Percentiles rank a stretch among this genome's conserved stretches.
phyloP scores from a whole-genome alignment of 2,329 filamentous ascomycete genomes.

The Fusarium miscanthi region DNA sequence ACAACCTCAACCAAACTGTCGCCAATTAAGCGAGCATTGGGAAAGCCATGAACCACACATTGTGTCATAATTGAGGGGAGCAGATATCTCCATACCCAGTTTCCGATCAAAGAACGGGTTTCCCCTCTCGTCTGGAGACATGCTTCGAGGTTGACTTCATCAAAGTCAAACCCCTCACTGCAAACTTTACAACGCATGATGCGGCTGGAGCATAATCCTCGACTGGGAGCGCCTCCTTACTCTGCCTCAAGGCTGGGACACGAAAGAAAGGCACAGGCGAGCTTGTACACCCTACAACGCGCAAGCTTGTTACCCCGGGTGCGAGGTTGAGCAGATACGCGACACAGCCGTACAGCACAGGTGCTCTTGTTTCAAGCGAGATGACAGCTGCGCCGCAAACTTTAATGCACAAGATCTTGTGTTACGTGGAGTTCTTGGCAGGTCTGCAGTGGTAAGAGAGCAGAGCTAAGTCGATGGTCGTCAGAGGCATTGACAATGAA shows the following conservation, averaged over 20 bases:
- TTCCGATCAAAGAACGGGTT: not conserved
- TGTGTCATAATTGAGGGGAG: not conserved
- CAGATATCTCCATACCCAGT: not conserved
- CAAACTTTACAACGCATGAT: not conserved
- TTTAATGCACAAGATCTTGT: not conserved
- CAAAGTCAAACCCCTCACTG: not conserved
- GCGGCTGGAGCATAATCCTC: not conserved
- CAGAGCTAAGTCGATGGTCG: not conserved
- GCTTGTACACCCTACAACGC: not conserved
- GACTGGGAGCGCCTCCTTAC: not conserved
- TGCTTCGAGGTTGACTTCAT: not conserved
- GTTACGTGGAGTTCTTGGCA: not conserved
- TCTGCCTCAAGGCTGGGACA: not conserved
- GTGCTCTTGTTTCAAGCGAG: slow-evolving; percentile 28
- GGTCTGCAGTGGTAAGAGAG: not conserved
- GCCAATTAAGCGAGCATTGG: not conserved
- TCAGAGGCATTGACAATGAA: not conserved
- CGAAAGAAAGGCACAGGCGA: not conserved
- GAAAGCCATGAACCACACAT: not conserved
- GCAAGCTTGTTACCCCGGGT: slow-evolving; percentile 18
- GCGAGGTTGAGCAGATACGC: not conserved
- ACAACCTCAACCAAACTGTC: slow-evolving; percentile 1
- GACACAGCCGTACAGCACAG: not conserved
- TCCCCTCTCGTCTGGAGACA: not conserved
- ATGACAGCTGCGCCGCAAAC: slow-evolving; percentile 13